Conservation (phyloP, 805 yeast genomes). For the Saturnispora dispora region DNA sequence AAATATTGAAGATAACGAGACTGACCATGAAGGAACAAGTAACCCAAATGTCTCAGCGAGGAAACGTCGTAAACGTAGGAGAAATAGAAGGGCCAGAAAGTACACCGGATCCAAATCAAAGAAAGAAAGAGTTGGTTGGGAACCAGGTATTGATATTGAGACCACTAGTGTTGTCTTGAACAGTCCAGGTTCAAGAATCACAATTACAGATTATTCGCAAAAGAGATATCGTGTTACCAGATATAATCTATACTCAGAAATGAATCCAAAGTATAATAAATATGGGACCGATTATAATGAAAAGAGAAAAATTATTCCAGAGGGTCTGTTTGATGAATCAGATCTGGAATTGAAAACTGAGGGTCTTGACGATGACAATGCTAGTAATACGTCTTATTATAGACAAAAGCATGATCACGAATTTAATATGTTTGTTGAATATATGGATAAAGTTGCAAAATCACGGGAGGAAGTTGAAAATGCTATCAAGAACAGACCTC, state of each 20-base stretch:
- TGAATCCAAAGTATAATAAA: slow-evolving; percentile 16
- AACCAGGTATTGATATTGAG: slow-evolving; percentile 48
- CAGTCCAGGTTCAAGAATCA: slow-evolving; percentile 44
- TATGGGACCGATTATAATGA: slow-evolving; percentile 8
- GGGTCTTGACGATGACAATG: slow-evolving; percentile 1
- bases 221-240: slow-evolving; percentile 36
- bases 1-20: neutral
- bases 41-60: neutral
- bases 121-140: slow-evolving; percentile 42
- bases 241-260: slow-evolving; percentile 30
- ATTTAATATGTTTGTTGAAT: slow-evolving; percentile 7
- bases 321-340: slow-evolving; percentile 7
- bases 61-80: slow-evolving; percentile 3
- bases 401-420: neutral
- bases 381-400: neutral
- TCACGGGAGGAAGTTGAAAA: slow-evolving; percentile 25
- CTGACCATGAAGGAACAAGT: neutral
- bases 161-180: slow-evolving; percentile 43
- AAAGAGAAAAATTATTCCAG: neutral
- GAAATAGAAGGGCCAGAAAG: slow-evolving; percentile 16
- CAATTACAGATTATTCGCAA: slow-evolving; percentile 43
- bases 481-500: slow-evolving; percentile 30
- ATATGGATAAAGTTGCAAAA: slow-evolving; percentile 14
- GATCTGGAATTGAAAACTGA: slow-evolving; percentile 6
- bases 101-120: slow-evolving; percentile 32